These are phyloP conservation scores for Globisporangium uncinulatum DNA, from an alignment of 352 stramenopile species.

Conservation along the genomic window DNA sequence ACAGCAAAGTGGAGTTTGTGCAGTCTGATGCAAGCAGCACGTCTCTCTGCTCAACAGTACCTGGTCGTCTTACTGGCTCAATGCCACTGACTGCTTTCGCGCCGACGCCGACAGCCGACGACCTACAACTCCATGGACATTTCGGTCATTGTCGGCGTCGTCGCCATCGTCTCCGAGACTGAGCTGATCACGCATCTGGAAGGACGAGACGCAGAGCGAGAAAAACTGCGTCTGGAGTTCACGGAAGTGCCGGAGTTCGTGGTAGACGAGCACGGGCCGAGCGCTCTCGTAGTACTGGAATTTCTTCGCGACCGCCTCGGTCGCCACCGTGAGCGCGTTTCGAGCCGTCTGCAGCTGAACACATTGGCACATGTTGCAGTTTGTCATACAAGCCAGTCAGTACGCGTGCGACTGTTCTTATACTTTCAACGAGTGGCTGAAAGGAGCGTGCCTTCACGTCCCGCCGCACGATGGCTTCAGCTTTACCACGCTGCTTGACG, in stretches of 20 bases:
- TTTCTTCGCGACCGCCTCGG: conserved; percentile 19
- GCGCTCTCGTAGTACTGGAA: conserved; percentile 20
- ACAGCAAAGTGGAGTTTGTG: no score
- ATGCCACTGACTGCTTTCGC: background rate
- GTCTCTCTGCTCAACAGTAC: background rate
- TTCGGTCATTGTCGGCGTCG: no score
- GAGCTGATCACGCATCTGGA: conserved; percentile 11
- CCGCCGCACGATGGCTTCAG: conserved; percentile 21
- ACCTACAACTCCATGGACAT: no score
- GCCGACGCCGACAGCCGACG: background rate
- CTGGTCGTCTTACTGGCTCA: background rate
- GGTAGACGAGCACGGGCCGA: conserved; percentile 18
- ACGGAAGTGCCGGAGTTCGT: conserved; percentile 23
- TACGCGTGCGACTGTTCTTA: background rate
- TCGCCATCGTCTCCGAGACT: conserved; percentile 1
- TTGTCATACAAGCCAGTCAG: background rate
- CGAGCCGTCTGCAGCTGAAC: conserved; percentile 19
- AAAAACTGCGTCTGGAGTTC: conserved; percentile 23
- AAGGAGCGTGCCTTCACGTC: conserved; percentile 20
- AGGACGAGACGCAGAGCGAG: conserved; percentile 14
- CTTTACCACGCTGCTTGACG: conserved; percentile 18
- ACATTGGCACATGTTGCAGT: background rate
- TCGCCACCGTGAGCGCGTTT: conserved; percentile 6
- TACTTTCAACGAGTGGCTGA: no score
- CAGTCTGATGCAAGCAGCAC: no score